A percentile compares a stretch with the other conserved stretches of the same genome.
These are phyloP conservation scores for Scalesia atractyloides DNA, from an alignment of 129 eudicot genomes.

Conservation along the genomic window DNA sequence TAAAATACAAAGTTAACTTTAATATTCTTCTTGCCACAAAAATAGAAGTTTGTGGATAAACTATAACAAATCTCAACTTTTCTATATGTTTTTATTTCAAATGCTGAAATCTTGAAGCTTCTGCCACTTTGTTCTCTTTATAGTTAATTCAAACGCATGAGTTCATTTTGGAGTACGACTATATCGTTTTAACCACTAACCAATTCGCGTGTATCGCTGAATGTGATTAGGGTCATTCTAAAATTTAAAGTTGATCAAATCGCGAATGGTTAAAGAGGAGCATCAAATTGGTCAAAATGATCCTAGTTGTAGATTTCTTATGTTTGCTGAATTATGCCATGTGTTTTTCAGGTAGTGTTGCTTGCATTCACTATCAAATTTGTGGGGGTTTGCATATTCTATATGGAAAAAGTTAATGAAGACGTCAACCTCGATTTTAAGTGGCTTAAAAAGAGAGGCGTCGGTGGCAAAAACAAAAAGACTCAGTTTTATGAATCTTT, in stretches of 20 bases:
- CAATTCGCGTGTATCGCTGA: neutral
- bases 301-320: conserved; percentile 13
- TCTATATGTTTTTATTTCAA: neutral
- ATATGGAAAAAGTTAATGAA: conserved; percentile 35
- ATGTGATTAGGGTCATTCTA: neutral
- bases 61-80: neutral
- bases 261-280: conserved; percentile 7
- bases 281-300: conserved; percentile 22
- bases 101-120: neutral
- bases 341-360: conserved; percentile 42
- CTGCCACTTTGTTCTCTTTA: neutral
- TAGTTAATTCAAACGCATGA: neutral
- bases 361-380: conserved; percentile 20
- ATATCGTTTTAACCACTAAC: neutral
- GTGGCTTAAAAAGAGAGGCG: conserved; percentile 72
- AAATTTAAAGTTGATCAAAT: neutral
- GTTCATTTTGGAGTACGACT: neutral
- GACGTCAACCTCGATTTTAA: conserved; percentile 48
- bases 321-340: conserved; percentile 26
- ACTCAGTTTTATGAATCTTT: conserved; percentile 75
- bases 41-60: neutral
- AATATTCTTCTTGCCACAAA: neutral
- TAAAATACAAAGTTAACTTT: neutral
- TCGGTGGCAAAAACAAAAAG: conserved; percentile 50
- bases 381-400: conserved; percentile 29